Evolutionary conservation across 805 yeast genomes (phyloP), one percentile per base, ranked within the genome.

Genomic region (Starmerella ratchasimensis): DNA sequence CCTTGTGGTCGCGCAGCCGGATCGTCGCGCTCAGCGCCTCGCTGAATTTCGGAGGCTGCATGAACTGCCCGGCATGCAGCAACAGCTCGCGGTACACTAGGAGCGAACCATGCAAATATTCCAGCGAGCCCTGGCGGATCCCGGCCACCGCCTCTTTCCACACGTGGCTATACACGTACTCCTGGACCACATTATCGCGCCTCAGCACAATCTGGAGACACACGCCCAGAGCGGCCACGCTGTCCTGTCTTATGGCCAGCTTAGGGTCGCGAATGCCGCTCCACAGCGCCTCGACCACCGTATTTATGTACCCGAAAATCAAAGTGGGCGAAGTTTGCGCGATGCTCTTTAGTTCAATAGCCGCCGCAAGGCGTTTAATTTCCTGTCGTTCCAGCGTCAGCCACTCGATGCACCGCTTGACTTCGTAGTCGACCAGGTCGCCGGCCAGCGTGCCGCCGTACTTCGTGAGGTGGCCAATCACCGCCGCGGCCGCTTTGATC

Each of bases 401-500:
- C 88, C 95, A 79, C 57, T 90, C 98, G 35, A 88, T 67, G 28
- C 94, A 82, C 34, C 80, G 68, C 52, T 79, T 81, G 7, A 90
- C 90, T 56, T 88, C 95, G 50, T 74, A 80, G 44, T 88, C 96
- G 20, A 90, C 95, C 56, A 88, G 79, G 35, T 84, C 95, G 1
- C 93, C 84, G 0, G 94, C 82, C 37, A 84, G 60, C 1, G 93
- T 74, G n/a, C 46, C 48, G 20, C 94, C 94, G 0, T 93, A 88
- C 5, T 76, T 72, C 0, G 96, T 93, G 47, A 88, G 64, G 51
- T 78, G 79, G 10, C 97, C 98, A 45, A 90, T 64, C 0, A 94
- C 82, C 37, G 69, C 69, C 0, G 94, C 84, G 3, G 97, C 95
- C 24, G 76, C 69, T 43, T 74, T 72, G 86, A 88, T 82, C 24